phyloP scores from a whole-genome alignment of 306 rosid genomes.

The Amphicarpaea edgeworthii region DNA sequence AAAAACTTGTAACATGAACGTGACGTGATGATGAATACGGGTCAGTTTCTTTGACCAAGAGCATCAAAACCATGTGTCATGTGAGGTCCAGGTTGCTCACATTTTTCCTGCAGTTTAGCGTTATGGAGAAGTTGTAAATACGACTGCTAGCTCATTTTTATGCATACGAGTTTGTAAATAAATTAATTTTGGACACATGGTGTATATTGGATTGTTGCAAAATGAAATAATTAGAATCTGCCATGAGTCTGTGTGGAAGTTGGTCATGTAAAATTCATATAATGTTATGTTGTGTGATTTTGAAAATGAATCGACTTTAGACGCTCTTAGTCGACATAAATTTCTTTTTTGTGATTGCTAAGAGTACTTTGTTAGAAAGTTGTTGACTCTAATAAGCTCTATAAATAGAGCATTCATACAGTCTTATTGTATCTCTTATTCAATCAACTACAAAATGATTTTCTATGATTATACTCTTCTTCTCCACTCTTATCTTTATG shows the following conservation, averaged over 20 bases:
- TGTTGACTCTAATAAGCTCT: not conserved
- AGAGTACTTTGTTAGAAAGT: not conserved
- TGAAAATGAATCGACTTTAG: slow-evolving; percentile 9
- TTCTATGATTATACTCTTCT: too few relatives aligned
- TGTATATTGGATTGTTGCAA: slow-evolving; percentile 44
- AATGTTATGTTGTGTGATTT: slow-evolving; percentile 35
- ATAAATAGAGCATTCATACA: not conserved
- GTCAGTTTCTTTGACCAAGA: slow-evolving; percentile 42
- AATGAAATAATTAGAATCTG: slow-evolving; percentile 44
- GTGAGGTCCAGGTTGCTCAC: slow-evolving; percentile 56
- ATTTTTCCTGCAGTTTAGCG: slow-evolving; percentile 64
- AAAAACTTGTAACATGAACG: slow-evolving; percentile 47
- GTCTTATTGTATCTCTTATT: not conserved
- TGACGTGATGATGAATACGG: slow-evolving; percentile 48
- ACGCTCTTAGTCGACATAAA: not conserved
- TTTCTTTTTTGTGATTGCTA: not conserved
- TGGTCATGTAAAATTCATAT: slow-evolving; percentile 51
- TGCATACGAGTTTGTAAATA: slow-evolving; percentile 54
- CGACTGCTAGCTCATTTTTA: slow-evolving; percentile 61
- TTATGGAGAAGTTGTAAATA: slow-evolving; percentile 67
- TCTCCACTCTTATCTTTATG: too few relatives aligned
- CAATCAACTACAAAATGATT: not conserved
- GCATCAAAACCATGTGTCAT: slow-evolving; percentile 43
- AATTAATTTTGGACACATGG: slow-evolving; percentile 45
- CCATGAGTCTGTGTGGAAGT: slow-evolving; percentile 36